Conservation (phyloP, 176 grass and related monocot species). For the Carex pumila region DNA sequence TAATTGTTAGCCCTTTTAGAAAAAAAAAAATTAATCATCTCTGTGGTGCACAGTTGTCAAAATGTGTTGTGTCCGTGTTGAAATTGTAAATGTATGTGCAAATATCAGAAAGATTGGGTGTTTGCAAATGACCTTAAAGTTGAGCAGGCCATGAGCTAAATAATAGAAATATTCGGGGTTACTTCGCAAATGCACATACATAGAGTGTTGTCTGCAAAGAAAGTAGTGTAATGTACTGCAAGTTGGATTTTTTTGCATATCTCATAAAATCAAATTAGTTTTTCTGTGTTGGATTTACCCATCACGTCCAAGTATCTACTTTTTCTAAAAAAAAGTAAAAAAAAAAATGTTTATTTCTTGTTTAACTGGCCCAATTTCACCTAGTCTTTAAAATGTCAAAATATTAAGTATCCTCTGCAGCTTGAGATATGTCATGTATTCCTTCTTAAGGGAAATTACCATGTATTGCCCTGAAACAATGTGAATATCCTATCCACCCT, state of each 20-base stretch:
- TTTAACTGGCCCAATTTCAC: neutral
- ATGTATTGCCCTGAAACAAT: neutral
- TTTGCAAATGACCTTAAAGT: neutral
- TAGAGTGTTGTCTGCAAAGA: neutral
- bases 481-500: neutral
- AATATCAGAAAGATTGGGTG: neutral
- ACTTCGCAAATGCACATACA: neutral
- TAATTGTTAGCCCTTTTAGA: neutral
- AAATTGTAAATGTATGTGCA: neutral
- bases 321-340: neutral
- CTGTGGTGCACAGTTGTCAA: neutral
- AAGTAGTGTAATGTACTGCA: neutral
- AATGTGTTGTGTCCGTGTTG: neutral
- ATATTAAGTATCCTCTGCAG: neutral
- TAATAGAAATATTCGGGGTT: neutral
- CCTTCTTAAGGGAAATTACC: neutral
- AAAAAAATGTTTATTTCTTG: neutral
- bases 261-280: neutral
- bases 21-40: neutral
- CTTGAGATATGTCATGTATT: neutral
- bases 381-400: neutral
- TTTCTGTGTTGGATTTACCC: neutral
- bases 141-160: neutral
- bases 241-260: neutral
- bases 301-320: neutral